Base-by-base conservation (phyloP, 2,329 filamentous ascomycete genomes). In the Bipolaris sorokiniana region DNA sequence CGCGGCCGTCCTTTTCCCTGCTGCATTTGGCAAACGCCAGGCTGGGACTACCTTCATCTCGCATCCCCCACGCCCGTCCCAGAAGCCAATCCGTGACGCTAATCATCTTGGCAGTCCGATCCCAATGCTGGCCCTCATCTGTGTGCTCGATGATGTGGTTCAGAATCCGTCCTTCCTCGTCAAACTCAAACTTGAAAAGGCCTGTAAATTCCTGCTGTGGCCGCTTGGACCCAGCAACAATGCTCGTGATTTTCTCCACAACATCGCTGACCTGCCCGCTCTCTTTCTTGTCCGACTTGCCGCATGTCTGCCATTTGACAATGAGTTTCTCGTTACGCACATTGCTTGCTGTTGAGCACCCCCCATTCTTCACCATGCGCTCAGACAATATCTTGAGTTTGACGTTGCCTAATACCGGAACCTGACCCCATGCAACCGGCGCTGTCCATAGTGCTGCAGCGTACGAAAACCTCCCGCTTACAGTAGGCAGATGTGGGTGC, bases 141-240 rank as follows among this genome's bases (percentile, higher is more conserved):
- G 91, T 90, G 78, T 96, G 91, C 78, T 99, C 95, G 69, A 99
- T 98, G 0, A 91, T 96, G 76, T 98, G 95, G 65, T 87, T 92
- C 46, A 90, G 78, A 34, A 99, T 87, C 62, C 92, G 84, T 1
- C 95, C 95, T 68, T 96, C 85, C 45, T 87, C 83, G 71, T 98
- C 95, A 74, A 99, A 99, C 64, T 96, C 91, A 75, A 99, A 99
- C 57, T 97, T 89, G 77, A 98, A 99, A 10, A 98, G 78, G 0
- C 95, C 95, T 1, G 88, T 91, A 67, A 98, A 98, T 70, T 93
- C 90, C 69, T 90, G 89, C 20, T 76, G 66, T 2, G 57, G 47
- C 11, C 52, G 48, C 16, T 60, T 62, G 64, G 82, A 77, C 16
- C 84, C 81, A 48, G 85, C 83, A 4, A 88, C 79, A 38, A 86